A percentile compares a stretch with the other conserved stretches of the same genome.
Evolutionary conservation across 352 stramenopile genomes (phyloP).

Genomic region (Pythium dissotocum): DNA sequence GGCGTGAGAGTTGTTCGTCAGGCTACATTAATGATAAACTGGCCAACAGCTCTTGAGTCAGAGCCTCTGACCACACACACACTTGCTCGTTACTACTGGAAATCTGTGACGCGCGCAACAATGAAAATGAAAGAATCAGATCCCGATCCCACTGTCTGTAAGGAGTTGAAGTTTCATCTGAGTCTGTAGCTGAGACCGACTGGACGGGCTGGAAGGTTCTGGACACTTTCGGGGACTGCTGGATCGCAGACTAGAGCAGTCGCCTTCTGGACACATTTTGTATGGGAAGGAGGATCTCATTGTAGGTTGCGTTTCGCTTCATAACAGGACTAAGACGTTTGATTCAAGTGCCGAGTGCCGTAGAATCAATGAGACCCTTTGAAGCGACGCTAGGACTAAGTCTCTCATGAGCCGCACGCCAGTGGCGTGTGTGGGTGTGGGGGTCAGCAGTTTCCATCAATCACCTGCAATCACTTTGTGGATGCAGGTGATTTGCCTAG

Average conservation of each 20-base stretch:
- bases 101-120: conserved; percentile 11
- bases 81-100: too few species aligned
- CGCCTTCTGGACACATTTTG: neutral
- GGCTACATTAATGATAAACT: neutral
- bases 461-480: neutral
- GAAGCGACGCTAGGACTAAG: neutral
- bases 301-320: neutral
- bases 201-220: conserved; percentile 15
- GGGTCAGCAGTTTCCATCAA: neutral
- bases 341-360: too few species aligned
- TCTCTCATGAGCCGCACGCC: neutral
- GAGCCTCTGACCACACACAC: neutral
- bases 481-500: neutral
- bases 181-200: conserved; percentile 1
- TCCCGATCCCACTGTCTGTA: neutral
- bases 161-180: neutral
- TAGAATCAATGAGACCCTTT: too few species aligned
- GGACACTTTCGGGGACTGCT: conserved; percentile 7
- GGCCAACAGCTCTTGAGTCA: neutral
- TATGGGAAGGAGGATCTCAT: neutral
- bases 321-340: neutral
- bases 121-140: neutral
- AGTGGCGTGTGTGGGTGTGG: neutral
- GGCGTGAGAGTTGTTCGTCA: neutral
- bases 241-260: neutral